A percentile compares a stretch with the other conserved stretches of the same genome.
Evolutionary conservation across 2,329 filamentous ascomycete species (phyloP).

Genomic region (Pestalotiopsis sp.): DNA sequence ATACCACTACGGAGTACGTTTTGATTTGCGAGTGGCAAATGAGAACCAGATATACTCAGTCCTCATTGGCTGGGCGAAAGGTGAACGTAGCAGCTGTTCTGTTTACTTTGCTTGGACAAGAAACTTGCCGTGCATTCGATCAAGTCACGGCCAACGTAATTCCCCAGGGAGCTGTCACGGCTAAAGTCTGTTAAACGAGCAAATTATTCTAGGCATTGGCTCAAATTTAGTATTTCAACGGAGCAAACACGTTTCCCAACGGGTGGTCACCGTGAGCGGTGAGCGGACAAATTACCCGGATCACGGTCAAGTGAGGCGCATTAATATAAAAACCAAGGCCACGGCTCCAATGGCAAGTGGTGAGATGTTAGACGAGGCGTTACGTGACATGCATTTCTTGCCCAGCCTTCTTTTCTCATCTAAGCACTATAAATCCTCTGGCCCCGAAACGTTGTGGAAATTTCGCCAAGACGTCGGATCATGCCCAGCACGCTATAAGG

Average conservation of each 20-base stretch:
- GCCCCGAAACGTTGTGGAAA: no score
- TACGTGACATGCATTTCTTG: conserved; percentile 1
- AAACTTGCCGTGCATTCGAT: not conserved
- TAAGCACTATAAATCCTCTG: no score
- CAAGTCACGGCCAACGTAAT: not conserved
- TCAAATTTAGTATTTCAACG: not conserved
- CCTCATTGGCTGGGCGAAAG: not conserved
- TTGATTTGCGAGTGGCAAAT: not conserved
- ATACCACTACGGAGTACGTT: not conserved
- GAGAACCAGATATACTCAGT: not conserved
- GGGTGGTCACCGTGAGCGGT: not conserved
- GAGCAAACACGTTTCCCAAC: not conserved
- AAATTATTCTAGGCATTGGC: not conserved
- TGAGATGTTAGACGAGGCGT: not conserved
- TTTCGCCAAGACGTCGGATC: no score
- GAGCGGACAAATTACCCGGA: not conserved
- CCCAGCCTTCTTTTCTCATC: no score
- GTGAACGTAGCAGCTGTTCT: not conserved
- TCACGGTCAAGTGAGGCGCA: not conserved
- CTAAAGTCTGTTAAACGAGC: not conserved
- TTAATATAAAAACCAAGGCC: not conserved
- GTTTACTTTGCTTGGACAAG: not conserved
- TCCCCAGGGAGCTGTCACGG: not conserved
- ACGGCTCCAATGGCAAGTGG: not conserved
- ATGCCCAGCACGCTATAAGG: no score